A percentile compares a stretch with the other conserved stretches of the same genome.
These are phyloP conservation scores for Theobroma cacao DNA, from an alignment of 345 rosid genomes.

Conservation along the genomic window DNA sequence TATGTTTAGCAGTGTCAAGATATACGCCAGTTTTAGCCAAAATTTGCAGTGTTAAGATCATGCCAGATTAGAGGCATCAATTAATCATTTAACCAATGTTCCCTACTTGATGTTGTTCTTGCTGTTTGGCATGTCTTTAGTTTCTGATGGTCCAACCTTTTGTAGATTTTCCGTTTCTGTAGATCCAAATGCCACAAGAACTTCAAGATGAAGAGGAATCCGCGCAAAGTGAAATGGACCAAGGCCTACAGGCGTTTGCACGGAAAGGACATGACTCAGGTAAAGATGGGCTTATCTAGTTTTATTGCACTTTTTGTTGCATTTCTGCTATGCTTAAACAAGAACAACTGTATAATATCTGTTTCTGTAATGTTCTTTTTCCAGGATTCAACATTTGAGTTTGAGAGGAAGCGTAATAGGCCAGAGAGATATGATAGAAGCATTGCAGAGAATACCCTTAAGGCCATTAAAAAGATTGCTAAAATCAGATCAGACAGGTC, in stretches of 20 bases:
- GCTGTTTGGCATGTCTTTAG: not conserved
- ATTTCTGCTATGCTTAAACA: not conserved
- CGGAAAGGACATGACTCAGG: conserved; percentile 98
- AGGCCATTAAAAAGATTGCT: conserved; percentile 88
- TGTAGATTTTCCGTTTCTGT: conserved; percentile 86
- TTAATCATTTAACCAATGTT: not conserved
- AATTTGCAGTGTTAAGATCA: not conserved
- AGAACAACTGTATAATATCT: not conserved
- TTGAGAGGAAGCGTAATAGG: conserved; percentile 94
- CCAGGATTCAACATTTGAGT: conserved; percentile 86
- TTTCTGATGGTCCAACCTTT: not conserved
- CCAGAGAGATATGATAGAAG: conserved; percentile 96
- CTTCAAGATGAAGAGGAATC: conserved; percentile 98
- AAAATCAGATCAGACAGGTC: conserved; percentile 63
- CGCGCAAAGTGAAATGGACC: conserved; percentile 95
- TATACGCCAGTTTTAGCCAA: not conserved
- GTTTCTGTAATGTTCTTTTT: conserved; percentile 9
- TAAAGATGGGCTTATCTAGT: conserved; percentile 7
- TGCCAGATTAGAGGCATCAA: not conserved
- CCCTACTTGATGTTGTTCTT: not conserved
- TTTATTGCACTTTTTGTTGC: not conserved
- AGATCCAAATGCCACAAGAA: conserved; percentile 91
- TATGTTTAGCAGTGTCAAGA: not conserved
- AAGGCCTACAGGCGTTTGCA: conserved; percentile 80
- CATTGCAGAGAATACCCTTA: conserved; percentile 60